These are phyloP conservation scores for Hibiscus syriacus DNA, from an alignment of 345 rosid species.

Conservation along the genomic window DNA sequence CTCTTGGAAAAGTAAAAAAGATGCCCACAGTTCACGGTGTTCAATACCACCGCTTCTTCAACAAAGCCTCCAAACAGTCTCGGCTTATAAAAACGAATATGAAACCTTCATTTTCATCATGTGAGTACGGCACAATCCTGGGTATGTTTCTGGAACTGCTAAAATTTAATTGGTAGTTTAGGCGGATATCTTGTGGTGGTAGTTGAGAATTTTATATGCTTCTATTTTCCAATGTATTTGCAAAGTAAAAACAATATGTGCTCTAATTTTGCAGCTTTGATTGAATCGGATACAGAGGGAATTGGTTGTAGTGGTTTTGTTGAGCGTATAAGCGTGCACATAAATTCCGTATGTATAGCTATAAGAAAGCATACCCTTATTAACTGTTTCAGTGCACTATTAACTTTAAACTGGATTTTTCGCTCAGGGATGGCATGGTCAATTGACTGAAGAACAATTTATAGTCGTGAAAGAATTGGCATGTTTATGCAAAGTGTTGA, in stretches of 20 bases:
- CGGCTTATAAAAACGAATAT: too few relatives aligned
- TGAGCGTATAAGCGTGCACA: conserved; percentile 96
- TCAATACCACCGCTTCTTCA: too few relatives aligned
- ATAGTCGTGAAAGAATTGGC: conserved; percentile 99
- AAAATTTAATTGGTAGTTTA: conserved; percentile 5
- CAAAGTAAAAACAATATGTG: conserved; percentile 13
- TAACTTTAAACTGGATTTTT: conserved; percentile 31
- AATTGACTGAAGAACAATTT: conserved; percentile 85
- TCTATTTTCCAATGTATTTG: background rate
- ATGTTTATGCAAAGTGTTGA: conserved; percentile 17
- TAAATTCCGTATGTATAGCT: conserved; percentile 56
- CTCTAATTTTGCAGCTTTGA: conserved; percentile 63
- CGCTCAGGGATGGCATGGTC: conserved; percentile 87
- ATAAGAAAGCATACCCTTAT: conserved; percentile 15
- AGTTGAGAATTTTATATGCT: conserved; percentile 13
- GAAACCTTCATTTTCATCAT: conserved; percentile 98
- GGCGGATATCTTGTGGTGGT: conserved; percentile 10
- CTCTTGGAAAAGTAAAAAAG: too few relatives aligned
- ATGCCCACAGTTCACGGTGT: too few relatives aligned
- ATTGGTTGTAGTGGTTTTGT: conserved; percentile 99
- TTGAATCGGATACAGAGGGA: conserved; percentile 99
- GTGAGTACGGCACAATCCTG: conserved; percentile 93
- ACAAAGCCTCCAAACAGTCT: too few relatives aligned
- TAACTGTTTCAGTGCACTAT: conserved; percentile 10
- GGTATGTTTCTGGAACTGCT: conserved; percentile 40